Conservation (phyloP, 208 protist species). For the Trypanosoma congolense region DNA sequence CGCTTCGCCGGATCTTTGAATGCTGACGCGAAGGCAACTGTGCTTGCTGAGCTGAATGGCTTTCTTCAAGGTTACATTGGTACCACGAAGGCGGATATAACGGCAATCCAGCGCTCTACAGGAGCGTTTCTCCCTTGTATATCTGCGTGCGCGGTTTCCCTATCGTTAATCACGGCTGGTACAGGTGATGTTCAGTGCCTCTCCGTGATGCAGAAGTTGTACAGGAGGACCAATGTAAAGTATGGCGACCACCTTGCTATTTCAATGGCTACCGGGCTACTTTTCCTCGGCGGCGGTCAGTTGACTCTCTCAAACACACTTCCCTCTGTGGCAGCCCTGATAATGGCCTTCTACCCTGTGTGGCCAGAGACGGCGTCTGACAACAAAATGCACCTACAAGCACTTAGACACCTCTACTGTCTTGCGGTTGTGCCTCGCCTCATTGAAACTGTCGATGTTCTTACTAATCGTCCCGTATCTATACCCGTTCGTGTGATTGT, state of each 20-base stretch:
- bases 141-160: conserved; percentile 55
- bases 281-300: conserved; percentile 92
- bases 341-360: conserved; percentile 91
- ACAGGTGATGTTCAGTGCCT: conserved; percentile 85
- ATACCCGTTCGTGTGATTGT: conserved; percentile 67
- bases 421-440: conserved; percentile 89
- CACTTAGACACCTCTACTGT: conserved; percentile 93
- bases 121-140: conserved; percentile 73
- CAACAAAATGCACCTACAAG: conserved; percentile 89
- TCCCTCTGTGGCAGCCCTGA: conserved; percentile 83
- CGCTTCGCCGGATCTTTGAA: conserved; percentile 80
- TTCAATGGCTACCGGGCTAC: conserved; percentile 91
- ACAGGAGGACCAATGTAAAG: conserved; percentile 44
- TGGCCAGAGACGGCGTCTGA: conserved; percentile 86
- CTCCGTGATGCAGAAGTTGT: conserved; percentile 58
- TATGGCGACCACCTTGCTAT: conserved; percentile 95
- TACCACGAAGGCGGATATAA: conserved; percentile 38
- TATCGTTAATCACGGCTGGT: conserved; percentile 90
- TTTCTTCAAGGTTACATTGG: conserved; percentile 64
- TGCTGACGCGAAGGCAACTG: conserved; percentile 36
- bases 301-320: conserved; percentile 83
- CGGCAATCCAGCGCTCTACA: conserved; percentile 57
- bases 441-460: conserved; percentile 88
- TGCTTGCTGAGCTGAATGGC: conserved; percentile 62
- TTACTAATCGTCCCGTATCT: conserved; percentile 68